Conservation (phyloP, 306 rosid genomes). For the Rosa rugosa region DNA sequence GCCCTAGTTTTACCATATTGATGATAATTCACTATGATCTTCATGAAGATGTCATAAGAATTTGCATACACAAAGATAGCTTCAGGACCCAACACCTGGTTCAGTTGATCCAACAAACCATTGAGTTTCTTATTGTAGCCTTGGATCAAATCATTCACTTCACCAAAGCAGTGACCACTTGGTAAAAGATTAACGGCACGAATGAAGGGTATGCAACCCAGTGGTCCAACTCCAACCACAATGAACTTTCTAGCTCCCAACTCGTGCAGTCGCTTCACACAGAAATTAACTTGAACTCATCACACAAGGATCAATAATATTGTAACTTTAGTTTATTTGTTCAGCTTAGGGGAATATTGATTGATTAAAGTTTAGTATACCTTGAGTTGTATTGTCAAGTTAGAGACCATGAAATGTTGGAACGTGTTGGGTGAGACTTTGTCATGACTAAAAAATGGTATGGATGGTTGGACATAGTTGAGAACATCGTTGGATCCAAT, state of each 20-base stretch:
- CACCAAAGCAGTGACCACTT: slow-evolving; percentile 32
- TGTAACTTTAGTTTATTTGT: background rate
- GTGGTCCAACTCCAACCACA: slow-evolving; percentile 52
- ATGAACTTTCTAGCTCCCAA: slow-evolving; percentile 52
- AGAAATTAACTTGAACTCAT: background rate
- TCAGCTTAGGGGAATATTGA: background rate
- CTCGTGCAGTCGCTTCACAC: slow-evolving; percentile 38
- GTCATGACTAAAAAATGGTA: slow-evolving; percentile 37
- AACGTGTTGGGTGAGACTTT: slow-evolving; percentile 30
- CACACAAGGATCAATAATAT: background rate
- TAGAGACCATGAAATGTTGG: slow-evolving; percentile 47
- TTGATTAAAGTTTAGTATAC: slow-evolving; percentile 21
- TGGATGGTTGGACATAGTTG: slow-evolving; percentile 43
- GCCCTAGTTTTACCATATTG: slow-evolving; percentile 35
- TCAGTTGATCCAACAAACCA: slow-evolving; percentile 27
- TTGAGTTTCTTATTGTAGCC: slow-evolving; percentile 40
- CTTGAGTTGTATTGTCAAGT: slow-evolving; percentile 50
- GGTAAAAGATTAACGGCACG: slow-evolving; percentile 35
- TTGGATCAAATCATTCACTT: slow-evolving; percentile 42
- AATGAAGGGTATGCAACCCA: slow-evolving; percentile 57
- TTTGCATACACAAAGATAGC: slow-evolving; percentile 46
- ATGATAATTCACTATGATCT: slow-evolving; percentile 32
- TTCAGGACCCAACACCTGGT: slow-evolving; percentile 40
- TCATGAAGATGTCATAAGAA: slow-evolving; percentile 41
- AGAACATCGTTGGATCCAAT: slow-evolving; percentile 56